Percentiles rank a stretch among this genome's conserved stretches.
Evolutionary conservation across 345 rosid genomes (phyloP).

Genomic region (Raphanus raphanistrum): DNA sequence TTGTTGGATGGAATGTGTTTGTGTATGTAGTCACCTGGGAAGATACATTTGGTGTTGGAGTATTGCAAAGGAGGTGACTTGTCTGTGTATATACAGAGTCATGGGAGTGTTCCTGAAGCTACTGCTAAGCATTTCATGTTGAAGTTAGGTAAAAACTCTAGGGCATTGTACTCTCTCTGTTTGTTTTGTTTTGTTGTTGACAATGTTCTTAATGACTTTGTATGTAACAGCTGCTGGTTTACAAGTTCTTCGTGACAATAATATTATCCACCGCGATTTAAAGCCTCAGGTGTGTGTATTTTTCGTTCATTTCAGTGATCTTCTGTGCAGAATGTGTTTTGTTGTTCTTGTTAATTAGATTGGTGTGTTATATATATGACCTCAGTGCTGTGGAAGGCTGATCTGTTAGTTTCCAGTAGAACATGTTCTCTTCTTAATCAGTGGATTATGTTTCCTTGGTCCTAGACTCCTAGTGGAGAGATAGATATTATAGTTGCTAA

Average conservation of each 20-base stretch:
- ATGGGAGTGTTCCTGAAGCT: constrained; percentile 74
- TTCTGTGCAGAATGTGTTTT: constrained; percentile 1
- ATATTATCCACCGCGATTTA: constrained; percentile 91
- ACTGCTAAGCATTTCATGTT: constrained; percentile 90
- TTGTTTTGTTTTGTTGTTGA: constrained; percentile 7
- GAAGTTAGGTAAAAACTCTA: constrained; percentile 63
- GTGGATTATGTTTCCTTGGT: background rate
- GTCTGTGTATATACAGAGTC: constrained; percentile 73
- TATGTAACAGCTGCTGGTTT: constrained; percentile 74
- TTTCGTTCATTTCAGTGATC: constrained; percentile 5
- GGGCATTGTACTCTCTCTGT: background rate
- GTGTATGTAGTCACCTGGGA: constrained; percentile 70
- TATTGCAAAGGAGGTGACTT: constrained; percentile 94
- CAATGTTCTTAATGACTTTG: background rate
- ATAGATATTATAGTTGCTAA: constrained; percentile 32
- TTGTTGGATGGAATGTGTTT: background rate
- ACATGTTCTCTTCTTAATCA: background rate
- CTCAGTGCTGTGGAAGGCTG: background rate
- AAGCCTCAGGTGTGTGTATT: constrained; percentile 81
- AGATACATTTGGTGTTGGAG: constrained; percentile 83
- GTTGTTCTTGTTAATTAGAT: background rate
- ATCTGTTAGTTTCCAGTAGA: background rate
- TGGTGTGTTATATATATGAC: background rate
- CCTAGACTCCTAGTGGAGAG: background rate
- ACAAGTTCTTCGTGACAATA: constrained; percentile 85